phyloP scores from a whole-genome alignment of 106 monocot species.

The Platanthera zijinensis region DNA sequence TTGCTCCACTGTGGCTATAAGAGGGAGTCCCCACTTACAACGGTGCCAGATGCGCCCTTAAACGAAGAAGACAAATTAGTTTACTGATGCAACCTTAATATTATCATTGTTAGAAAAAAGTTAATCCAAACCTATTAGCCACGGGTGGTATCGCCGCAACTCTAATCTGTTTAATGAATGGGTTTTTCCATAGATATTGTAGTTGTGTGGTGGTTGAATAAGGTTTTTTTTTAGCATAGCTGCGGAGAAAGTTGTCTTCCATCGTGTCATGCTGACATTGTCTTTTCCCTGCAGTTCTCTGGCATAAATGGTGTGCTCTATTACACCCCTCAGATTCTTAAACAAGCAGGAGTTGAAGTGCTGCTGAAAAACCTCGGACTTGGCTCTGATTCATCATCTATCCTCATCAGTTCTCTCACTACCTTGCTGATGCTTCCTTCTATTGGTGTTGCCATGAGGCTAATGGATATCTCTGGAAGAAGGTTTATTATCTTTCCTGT shows the following conservation, averaged over 20 bases:
- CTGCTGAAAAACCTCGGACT: constrained; percentile 60
- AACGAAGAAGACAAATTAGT: too few relatives aligned
- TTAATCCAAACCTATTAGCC: too few relatives aligned
- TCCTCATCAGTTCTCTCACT: constrained; percentile 61
- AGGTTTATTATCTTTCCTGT: constrained; percentile 16
- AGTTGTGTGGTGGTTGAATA: neutral
- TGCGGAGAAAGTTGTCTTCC: neutral
- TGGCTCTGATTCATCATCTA: constrained; percentile 51
- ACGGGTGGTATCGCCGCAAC: too few relatives aligned
- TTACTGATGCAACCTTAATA: too few relatives aligned
- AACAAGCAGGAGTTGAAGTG: constrained; percentile 70
- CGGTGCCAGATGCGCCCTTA: too few relatives aligned
- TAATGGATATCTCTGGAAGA: constrained; percentile 75
- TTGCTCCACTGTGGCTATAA: too few relatives aligned
- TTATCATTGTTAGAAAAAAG: too few relatives aligned
- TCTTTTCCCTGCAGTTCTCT: constrained; percentile 40
- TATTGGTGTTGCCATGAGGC: constrained; percentile 66
- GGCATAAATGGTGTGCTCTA: constrained; percentile 78
- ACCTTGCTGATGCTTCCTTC: constrained; percentile 66
- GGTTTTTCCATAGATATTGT: neutral
- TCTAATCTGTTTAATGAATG: neutral
- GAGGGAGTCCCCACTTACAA: too few relatives aligned
- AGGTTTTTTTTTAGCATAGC: neutral
- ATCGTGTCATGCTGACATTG: neutral
- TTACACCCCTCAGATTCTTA: constrained; percentile 77